Evolutionary conservation across 495 filamentous ascomycete species (phyloP), one percentile per base, ranked within the genome.

Genomic region (Penicillium pulvis): DNA sequence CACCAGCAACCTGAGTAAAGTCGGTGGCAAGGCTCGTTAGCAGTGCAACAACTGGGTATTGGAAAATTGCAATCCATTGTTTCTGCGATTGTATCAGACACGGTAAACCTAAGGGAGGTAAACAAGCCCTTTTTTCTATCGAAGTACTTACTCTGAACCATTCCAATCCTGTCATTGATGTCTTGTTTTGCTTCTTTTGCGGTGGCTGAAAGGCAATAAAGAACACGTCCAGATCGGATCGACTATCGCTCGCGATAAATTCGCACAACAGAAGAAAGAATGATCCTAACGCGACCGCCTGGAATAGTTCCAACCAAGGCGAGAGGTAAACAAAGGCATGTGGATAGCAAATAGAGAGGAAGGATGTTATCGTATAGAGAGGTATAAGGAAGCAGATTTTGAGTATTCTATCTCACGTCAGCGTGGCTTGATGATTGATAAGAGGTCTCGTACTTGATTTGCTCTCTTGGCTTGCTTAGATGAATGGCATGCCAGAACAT

Each of bases 221-320:
- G 39, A 71, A 70, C 12, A 49, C 6, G 61, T 61, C 24, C 57
- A 41, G 26, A 53, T 58, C 30, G 42, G 46, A 16, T 55, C 58
- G 17, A 62, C 55, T 1, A 69, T 63, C 28, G 58, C 63, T 16
- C 69, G 45, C 46, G 16, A 53, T 53, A 20, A 68, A 72, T 14
- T 71, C 65, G 58, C 69, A 69, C 1, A 77, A 56, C 6, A 77
- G 56, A 24, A 75, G 55, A 24, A 75, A 65, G 57, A 76, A 77
- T 11, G 45, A 48, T 6, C 56, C 55, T 2, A 77, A 56, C 3
- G 70, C 70, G 36, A 72, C 58, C 3, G 58, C 57, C 52, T 77
- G 65, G 45, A 72, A 64, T 1, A 72, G 45, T 30, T 70, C 62
- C 1, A 66, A 48, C 70, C 71, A 75, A n/a, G 63, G 56, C 4